A percentile compares a stretch with the other conserved stretches of the same genome.
phyloP scores from a whole-genome alignment of 192 early-diverging fungal species.

The Cladochytrium replicatum region DNA sequence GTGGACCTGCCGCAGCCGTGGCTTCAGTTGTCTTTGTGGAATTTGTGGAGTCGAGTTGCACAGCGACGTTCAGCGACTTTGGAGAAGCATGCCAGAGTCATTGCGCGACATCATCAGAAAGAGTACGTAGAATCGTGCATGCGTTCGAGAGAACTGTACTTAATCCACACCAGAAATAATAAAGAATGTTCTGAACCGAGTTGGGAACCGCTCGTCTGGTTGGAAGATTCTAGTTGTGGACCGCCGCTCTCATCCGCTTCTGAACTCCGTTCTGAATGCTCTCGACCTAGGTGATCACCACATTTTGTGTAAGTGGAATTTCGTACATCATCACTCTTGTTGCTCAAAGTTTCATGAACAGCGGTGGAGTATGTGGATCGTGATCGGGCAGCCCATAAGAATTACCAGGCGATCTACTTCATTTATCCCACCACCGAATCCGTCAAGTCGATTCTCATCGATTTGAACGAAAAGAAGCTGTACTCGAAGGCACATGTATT shows the following conservation, averaged over 20 bases:
- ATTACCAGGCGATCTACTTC: not conserved
- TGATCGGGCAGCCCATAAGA: not conserved
- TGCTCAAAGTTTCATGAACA: not conserved
- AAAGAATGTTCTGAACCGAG: no score
- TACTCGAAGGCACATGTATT: not conserved
- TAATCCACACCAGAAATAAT: no score
- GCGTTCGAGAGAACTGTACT: no score
- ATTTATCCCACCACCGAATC: not conserved
- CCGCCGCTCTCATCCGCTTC: not conserved
- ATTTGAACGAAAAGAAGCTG: not conserved
- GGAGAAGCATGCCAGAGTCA: no score
- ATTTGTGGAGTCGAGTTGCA: no score
- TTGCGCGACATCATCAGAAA: no score
- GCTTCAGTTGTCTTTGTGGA: no score
- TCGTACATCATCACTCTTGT: not conserved
- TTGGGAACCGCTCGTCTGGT: not conserved
- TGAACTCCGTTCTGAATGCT: not conserved
- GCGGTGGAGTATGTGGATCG: not conserved
- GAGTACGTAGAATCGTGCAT: no score
- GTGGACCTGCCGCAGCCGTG: no score
- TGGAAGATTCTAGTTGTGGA: conserved; percentile 1
- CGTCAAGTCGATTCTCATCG: not conserved
- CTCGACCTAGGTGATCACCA: not conserved
- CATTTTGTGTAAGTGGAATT: not conserved
- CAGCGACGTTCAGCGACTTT: no score